Percentiles rank a stretch among this genome's conserved stretches.
phyloP scores from a whole-genome alignment of 495 filamentous ascomycete genomes.

The Hypoxylon intermedium region DNA sequence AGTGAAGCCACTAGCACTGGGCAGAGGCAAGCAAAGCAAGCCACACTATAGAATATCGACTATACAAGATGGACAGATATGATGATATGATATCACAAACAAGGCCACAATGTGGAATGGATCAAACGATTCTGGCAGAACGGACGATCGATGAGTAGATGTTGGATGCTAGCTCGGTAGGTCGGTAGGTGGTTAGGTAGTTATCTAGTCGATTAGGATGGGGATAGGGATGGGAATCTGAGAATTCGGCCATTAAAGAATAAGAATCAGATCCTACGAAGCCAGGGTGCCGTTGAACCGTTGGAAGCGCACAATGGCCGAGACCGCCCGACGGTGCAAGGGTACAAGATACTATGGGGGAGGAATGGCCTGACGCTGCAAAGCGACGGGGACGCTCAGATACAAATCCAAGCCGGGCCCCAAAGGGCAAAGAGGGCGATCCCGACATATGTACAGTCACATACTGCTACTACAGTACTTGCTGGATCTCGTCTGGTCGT shows the following conservation, averaged over 20 bases:
- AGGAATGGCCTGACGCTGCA: slow-evolving; percentile 46
- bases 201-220: slow-evolving; percentile 29
- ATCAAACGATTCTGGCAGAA: slow-evolving; percentile 38
- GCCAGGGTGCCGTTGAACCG: slow-evolving; percentile 10
- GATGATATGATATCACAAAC: slow-evolving; percentile 39
- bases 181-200: slow-evolving; percentile 25
- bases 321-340: slow-evolving; percentile 45
- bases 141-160: slow-evolving; percentile 23
- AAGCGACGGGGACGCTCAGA: slow-evolving; percentile 40
- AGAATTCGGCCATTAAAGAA: slow-evolving; percentile 42
- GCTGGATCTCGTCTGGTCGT: no score
- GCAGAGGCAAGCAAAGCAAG: slow-evolving; percentile 24
- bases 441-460: slow-evolving; percentile 26
- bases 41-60: slow-evolving; percentile 21
- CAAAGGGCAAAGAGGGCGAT: slow-evolving; percentile 30
- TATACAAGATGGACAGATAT: slow-evolving; percentile 19
- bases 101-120: slow-evolving; percentile 33
- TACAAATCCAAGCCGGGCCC: slow-evolving; percentile 31
- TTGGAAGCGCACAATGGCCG: slow-evolving; percentile 38
- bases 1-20: slow-evolving; percentile 34
- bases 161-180: slow-evolving; percentile 2
- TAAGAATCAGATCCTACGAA: slow-evolving; percentile 37
- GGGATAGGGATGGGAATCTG: slow-evolving; percentile 35
- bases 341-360: slow-evolving; percentile 39
- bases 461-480: no score